Evolutionary conservation across 352 stramenopile species (phyloP), one percentile per base, ranked within the genome.

Genomic region (Aphanomyces stellatus): DNA sequence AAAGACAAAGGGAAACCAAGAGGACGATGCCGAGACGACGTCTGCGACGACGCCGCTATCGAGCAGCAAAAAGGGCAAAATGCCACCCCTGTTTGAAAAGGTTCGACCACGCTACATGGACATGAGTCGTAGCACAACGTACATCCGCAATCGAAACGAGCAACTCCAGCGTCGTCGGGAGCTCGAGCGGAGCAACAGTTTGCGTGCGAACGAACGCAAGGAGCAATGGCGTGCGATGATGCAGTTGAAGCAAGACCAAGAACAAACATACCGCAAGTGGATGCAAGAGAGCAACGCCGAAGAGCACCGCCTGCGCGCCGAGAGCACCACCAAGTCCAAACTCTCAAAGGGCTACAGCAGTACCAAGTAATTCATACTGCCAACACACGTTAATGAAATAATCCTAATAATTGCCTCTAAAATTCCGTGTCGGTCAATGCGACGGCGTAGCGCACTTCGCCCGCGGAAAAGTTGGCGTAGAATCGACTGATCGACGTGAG

Each of bases 381-480:
- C n/a, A n/a, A n/a, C n/a, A n/a, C n/a, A n/a, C n/a, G n/a, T n/a
- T n/a, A n/a, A n/a, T n/a, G n/a, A n/a, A n/a, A n/a, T n/a, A n/a
- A n/a, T 17, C n/a, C 42, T 51, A 25, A 7, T 51, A 25, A 13
- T 8, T 4, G 1, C 17, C 8, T 27, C 22, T 71, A 92, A 41
- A 93, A 93, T 57, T 93, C 85, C 4, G 85, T 88, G 56, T 91
- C 82, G 4, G 74, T 79, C 42, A 93, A 53, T 22, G 79, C 76
- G 28, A 90, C 61, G 11, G 85, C 82, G 53, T 91, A 93, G 4
- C 85, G 79, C 27, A 93, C 82, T 19, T 81, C 91, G 40, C 85
- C 78, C 63, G 83, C 87, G 57, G 80, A 78, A 62, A 91, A 93
- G 27, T 73, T 74, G 11, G 82, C 85, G 66, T 91, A 93, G 78